A percentile compares a stretch with the other conserved stretches of the same genome.
Evolutionary conservation across 2,329 filamentous ascomycete genomes (phyloP).

Genomic region (Penicillium sp.): DNA sequence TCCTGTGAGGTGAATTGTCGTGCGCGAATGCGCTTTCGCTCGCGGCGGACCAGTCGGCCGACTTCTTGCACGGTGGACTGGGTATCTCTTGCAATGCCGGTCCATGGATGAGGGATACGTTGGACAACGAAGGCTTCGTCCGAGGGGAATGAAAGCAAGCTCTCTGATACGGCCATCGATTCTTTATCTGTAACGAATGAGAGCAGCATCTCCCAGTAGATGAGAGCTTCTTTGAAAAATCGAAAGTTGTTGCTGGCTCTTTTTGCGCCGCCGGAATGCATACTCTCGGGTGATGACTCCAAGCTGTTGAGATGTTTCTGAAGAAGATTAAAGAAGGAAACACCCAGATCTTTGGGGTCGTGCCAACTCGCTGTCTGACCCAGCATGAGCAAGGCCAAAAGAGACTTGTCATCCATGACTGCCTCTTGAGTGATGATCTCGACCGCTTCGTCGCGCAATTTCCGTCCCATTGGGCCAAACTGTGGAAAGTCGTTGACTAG

Average conservation of each 20-base stretch:
- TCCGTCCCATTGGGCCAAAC: slow-evolving; percentile 46
- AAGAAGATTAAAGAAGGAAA: slow-evolving; percentile 45
- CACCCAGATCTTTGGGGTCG: slow-evolving; percentile 50
- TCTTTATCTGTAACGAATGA: slow-evolving; percentile 47
- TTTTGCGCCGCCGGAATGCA: slow-evolving; percentile 8
- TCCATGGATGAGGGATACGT: slow-evolving; percentile 36
- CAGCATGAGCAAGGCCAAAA: slow-evolving; percentile 54
- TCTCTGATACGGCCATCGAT: slow-evolving; percentile 23
- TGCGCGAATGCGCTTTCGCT: slow-evolving; percentile 31
- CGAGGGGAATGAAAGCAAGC: slow-evolving; percentile 10
- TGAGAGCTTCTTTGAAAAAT: slow-evolving; percentile 52
- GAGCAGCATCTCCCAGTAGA: slow-evolving; percentile 56
- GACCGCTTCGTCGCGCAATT: slow-evolving; percentile 49
- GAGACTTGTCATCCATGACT: slow-evolving; percentile 48
- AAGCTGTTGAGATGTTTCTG: slow-evolving; percentile 39
- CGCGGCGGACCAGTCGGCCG: slow-evolving; percentile 36
- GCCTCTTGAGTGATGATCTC: slow-evolving; percentile 46
- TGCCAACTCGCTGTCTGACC: slow-evolving; percentile 58
- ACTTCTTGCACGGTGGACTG: slow-evolving; percentile 41
- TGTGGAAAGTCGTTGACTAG: slow-evolving; percentile 53
- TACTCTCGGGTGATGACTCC: slow-evolving; percentile 23
- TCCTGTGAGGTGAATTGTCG: slow-evolving; percentile 34
- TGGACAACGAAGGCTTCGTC: slow-evolving; percentile 28
- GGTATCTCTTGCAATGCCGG: slow-evolving; percentile 34
- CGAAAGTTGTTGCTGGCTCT: slow-evolving; percentile 40